Percentiles rank a stretch among this genome's conserved stretches.
Conservation (phyloP, 2,329 filamentous ascomycete species). For the Penicillium sp. region DNA sequence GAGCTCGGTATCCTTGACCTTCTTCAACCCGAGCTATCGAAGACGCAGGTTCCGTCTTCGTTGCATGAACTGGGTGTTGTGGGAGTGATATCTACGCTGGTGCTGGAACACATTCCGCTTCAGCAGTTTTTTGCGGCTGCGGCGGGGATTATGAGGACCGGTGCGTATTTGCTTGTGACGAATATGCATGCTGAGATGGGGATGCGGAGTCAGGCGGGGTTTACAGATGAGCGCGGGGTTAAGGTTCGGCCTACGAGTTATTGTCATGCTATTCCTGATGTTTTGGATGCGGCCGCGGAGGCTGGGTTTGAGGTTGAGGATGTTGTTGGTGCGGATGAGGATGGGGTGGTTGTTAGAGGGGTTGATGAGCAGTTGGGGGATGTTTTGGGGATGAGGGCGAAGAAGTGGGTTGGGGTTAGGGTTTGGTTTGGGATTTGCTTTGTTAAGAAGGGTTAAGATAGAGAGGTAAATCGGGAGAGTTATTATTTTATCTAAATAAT, state of each 20-base stretch:
- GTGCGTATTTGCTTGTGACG: slow-evolving; percentile 57
- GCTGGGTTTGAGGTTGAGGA: slow-evolving; percentile 47
- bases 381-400: slow-evolving; percentile 57
- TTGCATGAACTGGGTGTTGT: slow-evolving; percentile 33
- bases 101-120: slow-evolving; percentile 62
- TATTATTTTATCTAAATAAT: slow-evolving; percentile 5
- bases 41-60: slow-evolving; percentile 7
- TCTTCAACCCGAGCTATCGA: slow-evolving; percentile 20
- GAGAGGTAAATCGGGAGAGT: neutral
- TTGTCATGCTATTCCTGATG: slow-evolving; percentile 53
- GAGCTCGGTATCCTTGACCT: slow-evolving; percentile 43
- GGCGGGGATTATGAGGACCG: slow-evolving; percentile 42
- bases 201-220: slow-evolving; percentile 57
- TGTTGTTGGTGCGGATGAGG: slow-evolving; percentile 10
- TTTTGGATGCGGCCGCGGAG: slow-evolving; percentile 49
- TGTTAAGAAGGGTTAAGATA: slow-evolving; percentile 28
- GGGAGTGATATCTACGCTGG: slow-evolving; percentile 59
- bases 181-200: slow-evolving; percentile 70
- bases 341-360: slow-evolving; percentile 42
- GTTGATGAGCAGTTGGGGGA: slow-evolving; percentile 57
- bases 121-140: slow-evolving; percentile 56
- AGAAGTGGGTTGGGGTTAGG: slow-evolving; percentile 60
- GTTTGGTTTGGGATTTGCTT: slow-evolving; percentile 56
- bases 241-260: slow-evolving; percentile 62
- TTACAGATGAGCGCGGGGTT: slow-evolving; percentile 53